Conservation (phyloP, 2,329 filamentous ascomycete species). For the Cordyceps cateniannulata region DNA sequence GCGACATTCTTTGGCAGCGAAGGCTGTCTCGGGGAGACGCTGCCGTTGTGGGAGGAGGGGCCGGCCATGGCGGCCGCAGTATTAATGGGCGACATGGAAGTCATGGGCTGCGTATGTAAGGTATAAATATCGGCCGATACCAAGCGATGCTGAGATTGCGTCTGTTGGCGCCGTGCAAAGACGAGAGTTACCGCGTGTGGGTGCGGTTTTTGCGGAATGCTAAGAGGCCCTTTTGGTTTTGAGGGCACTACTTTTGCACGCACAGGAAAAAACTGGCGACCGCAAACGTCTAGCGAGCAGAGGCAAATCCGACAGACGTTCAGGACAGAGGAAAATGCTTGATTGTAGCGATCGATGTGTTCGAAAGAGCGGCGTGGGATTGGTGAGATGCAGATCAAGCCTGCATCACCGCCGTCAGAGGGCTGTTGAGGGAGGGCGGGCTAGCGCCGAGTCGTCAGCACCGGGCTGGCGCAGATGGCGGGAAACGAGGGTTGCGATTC, state of each 20-base stretch:
- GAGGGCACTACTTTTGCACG: constrained; percentile 1
- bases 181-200: neutral
- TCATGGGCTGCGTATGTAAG: constrained; percentile 31
- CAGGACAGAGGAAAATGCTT: neutral
- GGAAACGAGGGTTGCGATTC: constrained; percentile 15
- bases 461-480: constrained; percentile 19
- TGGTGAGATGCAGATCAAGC: constrained; percentile 9
- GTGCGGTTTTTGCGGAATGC: constrained; percentile 28
- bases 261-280: neutral
- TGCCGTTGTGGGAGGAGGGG: constrained; percentile 35
- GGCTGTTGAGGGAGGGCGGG: constrained; percentile 10
- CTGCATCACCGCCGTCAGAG: constrained; percentile 11
- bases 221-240: neutral
- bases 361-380: constrained; percentile 3
- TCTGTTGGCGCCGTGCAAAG: constrained; percentile 7
- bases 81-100: constrained; percentile 40
- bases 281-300: neutral
- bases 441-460: constrained; percentile 22
- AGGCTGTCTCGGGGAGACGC: constrained; percentile 40
- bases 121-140: constrained; percentile 21
- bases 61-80: constrained; percentile 26
- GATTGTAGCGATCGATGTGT: constrained; percentile 3
- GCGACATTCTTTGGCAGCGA: constrained; percentile 64
- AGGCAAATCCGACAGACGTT: neutral
- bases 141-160: constrained; percentile 11